Evolutionary conservation across 441 rosid genomes (phyloP).

Genomic region (Aleurites moluccanus): DNA sequence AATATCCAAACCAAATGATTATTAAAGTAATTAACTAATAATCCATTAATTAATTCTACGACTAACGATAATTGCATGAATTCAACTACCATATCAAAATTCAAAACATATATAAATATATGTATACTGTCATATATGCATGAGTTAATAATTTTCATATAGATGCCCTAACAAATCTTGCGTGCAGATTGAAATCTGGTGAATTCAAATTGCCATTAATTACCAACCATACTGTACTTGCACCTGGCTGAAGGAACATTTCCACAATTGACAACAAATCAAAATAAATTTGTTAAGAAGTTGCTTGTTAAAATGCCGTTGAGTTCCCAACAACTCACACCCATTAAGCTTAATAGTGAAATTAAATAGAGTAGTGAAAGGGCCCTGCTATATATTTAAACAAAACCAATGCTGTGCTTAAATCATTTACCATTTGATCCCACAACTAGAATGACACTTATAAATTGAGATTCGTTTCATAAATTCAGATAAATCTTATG

Average conservation of each 20-base stretch:
- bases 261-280: not conserved
- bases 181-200: not conserved
- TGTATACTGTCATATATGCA: not conserved
- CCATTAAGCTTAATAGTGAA: no score
- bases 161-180: not conserved
- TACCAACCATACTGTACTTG: no score
- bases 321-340: slow-evolving; percentile 12
- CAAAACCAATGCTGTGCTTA: not conserved
- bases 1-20: no score
- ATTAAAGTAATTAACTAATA: not conserved
- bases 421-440: not conserved
- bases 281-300: no score
- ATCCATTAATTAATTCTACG: not conserved
- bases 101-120: no score
- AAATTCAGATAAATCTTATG: no score
- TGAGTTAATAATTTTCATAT: not conserved
- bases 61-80: not conserved
- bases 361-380: no score
- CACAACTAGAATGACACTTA: not conserved
- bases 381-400: no score
- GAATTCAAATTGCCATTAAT: no score
- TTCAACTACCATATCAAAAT: not conserved
- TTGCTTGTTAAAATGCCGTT: slow-evolving; percentile 13
- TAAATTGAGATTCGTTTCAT: no score
- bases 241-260: not conserved